Evolutionary conservation across 2,329 filamentous ascomycete genomes (phyloP).

Genomic region (Fusarium verticillioides): DNA sequence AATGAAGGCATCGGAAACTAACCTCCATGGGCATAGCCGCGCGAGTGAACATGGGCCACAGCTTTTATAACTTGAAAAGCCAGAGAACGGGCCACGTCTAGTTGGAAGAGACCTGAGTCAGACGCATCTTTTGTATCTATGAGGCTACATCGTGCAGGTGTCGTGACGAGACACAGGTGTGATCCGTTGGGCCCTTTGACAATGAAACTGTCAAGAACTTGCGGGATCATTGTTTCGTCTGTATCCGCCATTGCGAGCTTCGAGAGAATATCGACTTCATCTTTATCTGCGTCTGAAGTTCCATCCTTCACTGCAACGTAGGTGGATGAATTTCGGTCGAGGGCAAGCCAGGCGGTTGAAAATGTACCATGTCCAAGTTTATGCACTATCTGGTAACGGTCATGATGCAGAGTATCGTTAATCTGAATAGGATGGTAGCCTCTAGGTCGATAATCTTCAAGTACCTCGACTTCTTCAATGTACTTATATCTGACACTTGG

Average conservation of each 20-base stretch:
- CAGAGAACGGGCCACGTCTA: constrained; percentile 44
- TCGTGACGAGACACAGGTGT: constrained; percentile 45
- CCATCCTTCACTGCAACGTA: constrained; percentile 52
- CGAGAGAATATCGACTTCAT: constrained; percentile 43
- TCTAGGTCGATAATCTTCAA: constrained; percentile 47
- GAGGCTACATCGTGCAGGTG: constrained; percentile 44
- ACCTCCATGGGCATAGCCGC: constrained; percentile 49
- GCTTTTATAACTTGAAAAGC: constrained; percentile 46
- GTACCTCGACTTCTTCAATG: constrained; percentile 42
- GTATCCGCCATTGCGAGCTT: background rate
- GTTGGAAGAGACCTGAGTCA: constrained; percentile 36
- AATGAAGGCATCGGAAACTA: background rate
- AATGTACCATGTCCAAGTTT: constrained; percentile 47
- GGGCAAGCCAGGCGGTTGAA: constrained; percentile 52
- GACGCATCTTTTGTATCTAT: constrained; percentile 33
- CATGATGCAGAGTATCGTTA: constrained; percentile 48
- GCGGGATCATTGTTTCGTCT: constrained; percentile 20
- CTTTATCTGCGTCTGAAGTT: constrained; percentile 38
- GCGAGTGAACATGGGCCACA: constrained; percentile 45
- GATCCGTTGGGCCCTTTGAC: constrained; percentile 45
- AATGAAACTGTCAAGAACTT: constrained; percentile 41
- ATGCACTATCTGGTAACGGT: constrained; percentile 43
- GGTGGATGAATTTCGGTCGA: constrained; percentile 32
- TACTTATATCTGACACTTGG: constrained; percentile 19
- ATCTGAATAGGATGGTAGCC: constrained; percentile 54